A percentile compares a stretch with the other conserved stretches of the same genome.
Evolutionary conservation across 345 rosid species (phyloP).

Genomic region (Aquilaria malaccensis): DNA sequence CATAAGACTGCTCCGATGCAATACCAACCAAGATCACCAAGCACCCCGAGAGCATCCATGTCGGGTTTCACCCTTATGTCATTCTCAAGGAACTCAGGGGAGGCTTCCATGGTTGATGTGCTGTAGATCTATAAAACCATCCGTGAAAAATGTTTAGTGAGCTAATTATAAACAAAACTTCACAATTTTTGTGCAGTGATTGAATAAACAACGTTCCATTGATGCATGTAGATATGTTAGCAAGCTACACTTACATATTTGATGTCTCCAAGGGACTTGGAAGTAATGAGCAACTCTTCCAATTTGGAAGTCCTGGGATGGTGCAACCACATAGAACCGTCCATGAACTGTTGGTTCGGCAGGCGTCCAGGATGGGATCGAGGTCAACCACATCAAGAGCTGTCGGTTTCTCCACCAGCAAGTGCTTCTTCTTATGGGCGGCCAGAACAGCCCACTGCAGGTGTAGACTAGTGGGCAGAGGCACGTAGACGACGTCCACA

Average conservation of each 20-base stretch:
- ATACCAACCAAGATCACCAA: constrained; percentile 70
- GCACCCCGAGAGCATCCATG: constrained; percentile 51
- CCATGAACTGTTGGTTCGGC: constrained; percentile 69
- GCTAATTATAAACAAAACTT: not conserved
- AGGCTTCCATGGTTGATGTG: constrained; percentile 30
- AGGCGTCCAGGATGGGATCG: constrained; percentile 47
- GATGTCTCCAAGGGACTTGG: constrained; percentile 34
- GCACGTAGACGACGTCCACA: constrained; percentile 57
- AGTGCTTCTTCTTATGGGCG: constrained; percentile 50
- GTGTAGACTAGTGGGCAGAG: constrained; percentile 50
- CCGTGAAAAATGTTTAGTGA: not conserved
- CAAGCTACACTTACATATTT: constrained; percentile 12
- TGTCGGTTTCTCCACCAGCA: constrained; percentile 62
- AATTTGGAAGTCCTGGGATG: constrained; percentile 56
- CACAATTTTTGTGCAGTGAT: too few species aligned
- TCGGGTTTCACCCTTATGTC: constrained; percentile 39
- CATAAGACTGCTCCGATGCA: constrained; percentile 56
- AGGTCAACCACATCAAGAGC: constrained; percentile 47
- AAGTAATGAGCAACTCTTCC: constrained; percentile 38
- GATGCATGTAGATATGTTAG: not conserved
- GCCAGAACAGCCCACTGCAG: constrained; percentile 50
- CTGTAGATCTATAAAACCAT: constrained; percentile 28
- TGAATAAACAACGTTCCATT: not conserved
- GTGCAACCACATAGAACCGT: constrained; percentile 70
- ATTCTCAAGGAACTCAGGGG: constrained; percentile 20